Evolutionary conservation across 2,329 filamentous ascomycete species (phyloP).

Genomic region (Colletotrichum endophyticum): DNA sequence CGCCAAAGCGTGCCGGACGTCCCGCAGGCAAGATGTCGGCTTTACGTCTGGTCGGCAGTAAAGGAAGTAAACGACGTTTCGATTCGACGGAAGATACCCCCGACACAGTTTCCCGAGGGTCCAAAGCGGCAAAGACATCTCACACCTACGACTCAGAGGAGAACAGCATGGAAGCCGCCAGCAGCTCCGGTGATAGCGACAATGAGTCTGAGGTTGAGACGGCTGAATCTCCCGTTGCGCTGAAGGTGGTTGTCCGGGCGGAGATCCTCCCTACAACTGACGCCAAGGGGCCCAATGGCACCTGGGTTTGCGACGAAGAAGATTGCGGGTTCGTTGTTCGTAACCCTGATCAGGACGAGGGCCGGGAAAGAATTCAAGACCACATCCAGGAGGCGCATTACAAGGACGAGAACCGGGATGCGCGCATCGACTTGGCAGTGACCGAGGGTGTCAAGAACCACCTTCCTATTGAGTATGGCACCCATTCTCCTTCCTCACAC

Average conservation of each 20-base stretch:
- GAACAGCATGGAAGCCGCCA: constrained; percentile 34
- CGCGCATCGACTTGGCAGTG: constrained; percentile 57
- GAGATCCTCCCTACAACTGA: constrained; percentile 53
- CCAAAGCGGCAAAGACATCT: constrained; percentile 38
- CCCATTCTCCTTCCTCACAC: constrained; percentile 37
- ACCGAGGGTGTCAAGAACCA: constrained; percentile 60
- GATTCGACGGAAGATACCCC: constrained; percentile 38
- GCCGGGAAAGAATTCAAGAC: constrained; percentile 60
- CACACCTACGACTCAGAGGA: constrained; percentile 35
- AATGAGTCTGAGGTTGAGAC: constrained; percentile 17
- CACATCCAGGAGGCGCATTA: constrained; percentile 60
- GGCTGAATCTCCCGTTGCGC: constrained; percentile 25
- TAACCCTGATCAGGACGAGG: constrained; percentile 60
- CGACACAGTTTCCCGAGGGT: constrained; percentile 39
- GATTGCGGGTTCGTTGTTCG: constrained; percentile 70
- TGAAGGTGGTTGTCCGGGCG: constrained; percentile 51
- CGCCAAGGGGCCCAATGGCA: constrained; percentile 62
- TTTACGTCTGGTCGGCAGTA: constrained; percentile 44
- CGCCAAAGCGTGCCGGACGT: constrained; percentile 28
- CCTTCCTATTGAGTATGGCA: constrained; percentile 61
- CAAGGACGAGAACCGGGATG: constrained; percentile 55
- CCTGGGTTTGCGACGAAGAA: constrained; percentile 70
- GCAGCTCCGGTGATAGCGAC: constrained; percentile 27
- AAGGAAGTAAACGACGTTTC: constrained; percentile 47
- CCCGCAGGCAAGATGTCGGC: constrained; percentile 48